Percentiles rank a stretch among this genome's conserved stretches.
Conservation (phyloP, 2,329 filamentous ascomycete genomes). For the Fusarium liriodendri region DNA sequence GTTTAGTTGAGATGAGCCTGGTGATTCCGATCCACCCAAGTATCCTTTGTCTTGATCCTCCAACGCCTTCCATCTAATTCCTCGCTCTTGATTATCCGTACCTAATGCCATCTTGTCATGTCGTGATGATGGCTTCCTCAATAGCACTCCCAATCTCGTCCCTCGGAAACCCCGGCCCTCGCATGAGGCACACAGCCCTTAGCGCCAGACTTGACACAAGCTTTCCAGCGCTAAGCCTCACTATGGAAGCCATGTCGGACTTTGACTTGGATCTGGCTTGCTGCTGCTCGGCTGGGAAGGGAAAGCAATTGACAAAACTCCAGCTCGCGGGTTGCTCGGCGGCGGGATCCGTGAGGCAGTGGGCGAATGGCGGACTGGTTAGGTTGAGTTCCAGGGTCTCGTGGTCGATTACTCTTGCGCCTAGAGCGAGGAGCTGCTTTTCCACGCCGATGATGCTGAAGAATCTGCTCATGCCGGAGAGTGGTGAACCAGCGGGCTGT, state of each 20-base stretch:
- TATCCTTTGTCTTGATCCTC: neutral
- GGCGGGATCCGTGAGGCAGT: conserved; percentile 3
- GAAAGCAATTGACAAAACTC: conserved; percentile 44
- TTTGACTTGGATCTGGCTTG: conserved; percentile 7
- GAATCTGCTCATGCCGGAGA: conserved; percentile 24
- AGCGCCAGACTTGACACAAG: conserved; percentile 35
- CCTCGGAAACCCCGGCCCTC: conserved; percentile 41
- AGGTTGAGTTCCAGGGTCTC: conserved; percentile 41
- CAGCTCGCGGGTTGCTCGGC: conserved; percentile 40
- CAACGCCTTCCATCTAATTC: neutral
- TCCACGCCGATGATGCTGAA: conserved; percentile 41
- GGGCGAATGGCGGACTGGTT: conserved; percentile 2
- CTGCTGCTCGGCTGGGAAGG: conserved; percentile 15
- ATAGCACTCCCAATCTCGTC: conserved; percentile 42
- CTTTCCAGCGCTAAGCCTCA: conserved; percentile 30
- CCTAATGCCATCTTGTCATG: neutral
- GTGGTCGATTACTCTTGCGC: conserved; percentile 35
- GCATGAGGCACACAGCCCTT: conserved; percentile 36
- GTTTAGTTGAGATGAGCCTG: neutral
- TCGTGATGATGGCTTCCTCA: conserved; percentile 34
- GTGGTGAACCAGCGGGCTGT: conserved; percentile 6
- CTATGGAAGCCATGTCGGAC: conserved; percentile 12
- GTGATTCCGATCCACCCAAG: neutral
- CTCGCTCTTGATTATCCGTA: neutral
- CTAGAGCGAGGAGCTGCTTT: conserved; percentile 40